Conservation (phyloP, 768 basidiomycete genomes). For the Phylloporus sp. region DNA sequence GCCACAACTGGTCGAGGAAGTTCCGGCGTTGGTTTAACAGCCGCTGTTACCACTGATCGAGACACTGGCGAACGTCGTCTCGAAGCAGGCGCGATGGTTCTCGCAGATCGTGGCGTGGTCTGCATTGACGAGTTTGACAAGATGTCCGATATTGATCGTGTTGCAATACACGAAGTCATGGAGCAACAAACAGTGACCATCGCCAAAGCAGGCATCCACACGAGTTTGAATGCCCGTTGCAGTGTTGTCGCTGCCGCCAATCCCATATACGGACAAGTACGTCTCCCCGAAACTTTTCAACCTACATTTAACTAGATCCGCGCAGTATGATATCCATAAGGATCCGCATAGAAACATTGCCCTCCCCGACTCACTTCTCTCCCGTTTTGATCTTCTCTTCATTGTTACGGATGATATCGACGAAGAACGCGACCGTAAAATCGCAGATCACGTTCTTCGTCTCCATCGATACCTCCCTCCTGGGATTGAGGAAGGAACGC, state of each 20-base stretch:
- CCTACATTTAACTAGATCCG: constrained; percentile 9
- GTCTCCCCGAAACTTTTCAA: constrained; percentile 14
- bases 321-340: constrained; percentile 98
- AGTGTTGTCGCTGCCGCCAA: constrained; percentile 98
- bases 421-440: constrained; percentile 86
- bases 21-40: constrained; percentile 98
- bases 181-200: constrained; percentile 99
- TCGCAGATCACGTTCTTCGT: constrained; percentile 96
- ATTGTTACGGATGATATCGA: constrained; percentile 98
- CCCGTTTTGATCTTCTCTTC: constrained; percentile 97
- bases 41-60: constrained; percentile 96
- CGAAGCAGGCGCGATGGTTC: constrained; percentile 99
- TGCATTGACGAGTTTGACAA: constrained; percentile 99
- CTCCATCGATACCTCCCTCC: constrained; percentile 97
- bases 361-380: constrained; percentile 93
- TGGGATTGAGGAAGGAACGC: constrained; percentile 95
- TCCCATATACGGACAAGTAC: constrained; percentile 94
- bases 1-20: constrained; percentile 97
- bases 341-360: constrained; percentile 99
- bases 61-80: constrained; percentile 96
- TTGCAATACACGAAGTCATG: constrained; percentile 99
- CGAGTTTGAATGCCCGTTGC: constrained; percentile 94
- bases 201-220: constrained; percentile 98
- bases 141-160: constrained; percentile 98
- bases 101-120: constrained; percentile 97